A percentile compares a stretch with the other conserved stretches of the same genome.
phyloP scores from a whole-genome alignment of 2,329 filamentous ascomycete species.

The Karstenula rhodostoma region DNA sequence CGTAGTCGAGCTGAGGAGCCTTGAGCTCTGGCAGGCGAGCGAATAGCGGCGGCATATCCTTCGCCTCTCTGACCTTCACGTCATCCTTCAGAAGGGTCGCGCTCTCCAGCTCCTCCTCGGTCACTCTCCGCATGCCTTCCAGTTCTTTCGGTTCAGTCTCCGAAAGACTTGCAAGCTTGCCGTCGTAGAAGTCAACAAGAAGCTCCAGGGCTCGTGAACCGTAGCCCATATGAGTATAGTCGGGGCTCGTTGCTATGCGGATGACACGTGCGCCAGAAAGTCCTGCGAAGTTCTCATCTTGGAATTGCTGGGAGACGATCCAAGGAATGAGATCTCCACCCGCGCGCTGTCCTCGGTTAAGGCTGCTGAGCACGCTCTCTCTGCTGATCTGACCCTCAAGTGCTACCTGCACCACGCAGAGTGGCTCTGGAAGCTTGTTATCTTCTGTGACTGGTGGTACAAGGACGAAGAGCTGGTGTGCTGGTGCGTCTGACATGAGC shows the following conservation, averaged over 20 bases:
- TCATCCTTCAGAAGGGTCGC: slow-evolving; percentile 83
- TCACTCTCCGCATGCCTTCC: slow-evolving; percentile 76
- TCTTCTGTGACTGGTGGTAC: slow-evolving; percentile 84
- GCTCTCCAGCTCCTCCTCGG: slow-evolving; percentile 80
- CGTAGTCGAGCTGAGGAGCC: slow-evolving; percentile 83
- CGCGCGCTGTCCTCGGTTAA: slow-evolving; percentile 87
- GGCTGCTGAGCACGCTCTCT: slow-evolving; percentile 87
- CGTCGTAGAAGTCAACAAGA: slow-evolving; percentile 91
- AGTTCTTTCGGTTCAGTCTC: slow-evolving; percentile 69
- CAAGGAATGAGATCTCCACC: slow-evolving; percentile 95
- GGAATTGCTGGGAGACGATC: slow-evolving; percentile 97
- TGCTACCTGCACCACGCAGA: slow-evolving; percentile 93
- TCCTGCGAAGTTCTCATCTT: slow-evolving; percentile 94
- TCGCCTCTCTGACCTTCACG: slow-evolving; percentile 88
- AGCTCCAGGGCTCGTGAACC: slow-evolving; percentile 88
- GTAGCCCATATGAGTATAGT: slow-evolving; percentile 92
- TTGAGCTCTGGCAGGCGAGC: slow-evolving; percentile 84
- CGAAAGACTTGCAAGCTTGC: slow-evolving; percentile 84
- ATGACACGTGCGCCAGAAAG: slow-evolving; percentile 92
- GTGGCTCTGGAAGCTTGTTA: slow-evolving; percentile 84
- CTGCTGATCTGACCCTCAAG: slow-evolving; percentile 94
- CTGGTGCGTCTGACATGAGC: slow-evolving; percentile 96
- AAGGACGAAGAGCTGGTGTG: slow-evolving; percentile 94
- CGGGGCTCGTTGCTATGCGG: slow-evolving; percentile 94
- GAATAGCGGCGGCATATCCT: slow-evolving; percentile 92